Conservation (phyloP, 306 rosid genomes). For the Arachis hypogaea region DNA sequence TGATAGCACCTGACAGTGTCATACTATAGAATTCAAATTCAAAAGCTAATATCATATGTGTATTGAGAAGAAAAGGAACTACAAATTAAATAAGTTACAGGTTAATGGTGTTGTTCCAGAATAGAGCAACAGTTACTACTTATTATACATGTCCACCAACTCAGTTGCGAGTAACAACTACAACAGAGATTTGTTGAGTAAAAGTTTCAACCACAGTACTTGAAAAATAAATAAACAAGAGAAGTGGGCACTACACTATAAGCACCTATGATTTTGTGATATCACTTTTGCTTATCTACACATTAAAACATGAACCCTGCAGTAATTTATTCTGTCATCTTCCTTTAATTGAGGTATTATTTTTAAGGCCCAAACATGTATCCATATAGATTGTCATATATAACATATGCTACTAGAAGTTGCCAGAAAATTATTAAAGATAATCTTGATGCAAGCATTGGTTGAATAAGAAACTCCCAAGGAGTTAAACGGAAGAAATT, state of each 20-base stretch:
- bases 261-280: neutral
- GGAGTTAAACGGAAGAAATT: neutral
- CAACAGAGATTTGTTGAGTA: neutral
- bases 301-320: conserved; percentile 14
- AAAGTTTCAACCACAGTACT: conserved; percentile 7
- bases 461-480: conserved; percentile 5
- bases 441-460: conserved; percentile 1
- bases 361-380: neutral
- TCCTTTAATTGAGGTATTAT: conserved; percentile 4
- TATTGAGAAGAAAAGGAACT: neutral
- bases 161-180: conserved; percentile 13
- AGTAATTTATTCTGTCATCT: conserved; percentile 23
- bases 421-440: neutral
- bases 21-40: conserved; percentile 76
- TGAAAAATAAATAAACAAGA: neutral
- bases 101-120: conserved; percentile 1
- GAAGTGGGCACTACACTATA: neutral
- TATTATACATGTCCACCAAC: conserved; percentile 29
- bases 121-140: conserved; percentile 17
- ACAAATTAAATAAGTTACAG: conserved; percentile 18
- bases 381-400: neutral
- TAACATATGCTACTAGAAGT: neutral
- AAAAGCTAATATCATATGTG: conserved; percentile 51
- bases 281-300: conserved; percentile 23
- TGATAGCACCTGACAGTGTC: conserved; percentile 93